phyloP scores from a whole-genome alignment of 352 stramenopile genomes.

The Globisporangium nunn region DNA sequence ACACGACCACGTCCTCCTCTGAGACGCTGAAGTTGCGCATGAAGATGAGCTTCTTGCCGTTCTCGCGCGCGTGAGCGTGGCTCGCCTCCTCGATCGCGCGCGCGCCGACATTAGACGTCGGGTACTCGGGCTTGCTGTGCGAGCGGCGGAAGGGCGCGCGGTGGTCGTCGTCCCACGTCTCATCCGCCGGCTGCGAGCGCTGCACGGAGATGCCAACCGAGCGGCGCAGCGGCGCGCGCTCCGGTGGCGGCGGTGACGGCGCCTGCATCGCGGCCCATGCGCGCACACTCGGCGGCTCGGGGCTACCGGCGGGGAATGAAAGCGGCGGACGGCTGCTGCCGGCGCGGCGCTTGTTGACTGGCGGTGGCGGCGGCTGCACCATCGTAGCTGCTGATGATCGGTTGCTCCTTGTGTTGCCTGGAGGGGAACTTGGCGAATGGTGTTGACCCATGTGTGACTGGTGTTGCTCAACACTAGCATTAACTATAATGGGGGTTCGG shows the following conservation, averaged over 20 bases:
- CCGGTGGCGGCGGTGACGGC: not conserved
- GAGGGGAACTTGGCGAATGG: too few relatives aligned
- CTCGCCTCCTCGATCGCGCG: slow-evolving; percentile 38
- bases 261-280: slow-evolving; percentile 24
- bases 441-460: too few relatives aligned
- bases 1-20: slow-evolving; percentile 63
- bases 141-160: slow-evolving; percentile 35
- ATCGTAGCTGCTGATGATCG: not conserved
- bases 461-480: too few relatives aligned
- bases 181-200: slow-evolving; percentile 1
- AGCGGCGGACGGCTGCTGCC: slow-evolving; percentile 9
- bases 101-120: slow-evolving; percentile 51
- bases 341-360: not conserved
- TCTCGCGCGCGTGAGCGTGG: slow-evolving; percentile 20
- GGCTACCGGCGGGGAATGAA: not conserved
- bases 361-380: slow-evolving; percentile 4
- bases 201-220: slow-evolving; percentile 13
- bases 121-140: slow-evolving; percentile 47
- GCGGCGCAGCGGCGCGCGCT: slow-evolving; percentile 3
- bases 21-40: slow-evolving; percentile 58
- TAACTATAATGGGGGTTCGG: too few relatives aligned
- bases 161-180: not conserved
- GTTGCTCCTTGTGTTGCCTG: not conserved
- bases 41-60: slow-evolving; percentile 45
- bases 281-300: slow-evolving; percentile 5